Percentiles rank a stretch among this genome's conserved stretches.
Conservation (phyloP, 1,284 basidiomycete genomes). For the Mycosarcoma mackinlayi region DNA sequence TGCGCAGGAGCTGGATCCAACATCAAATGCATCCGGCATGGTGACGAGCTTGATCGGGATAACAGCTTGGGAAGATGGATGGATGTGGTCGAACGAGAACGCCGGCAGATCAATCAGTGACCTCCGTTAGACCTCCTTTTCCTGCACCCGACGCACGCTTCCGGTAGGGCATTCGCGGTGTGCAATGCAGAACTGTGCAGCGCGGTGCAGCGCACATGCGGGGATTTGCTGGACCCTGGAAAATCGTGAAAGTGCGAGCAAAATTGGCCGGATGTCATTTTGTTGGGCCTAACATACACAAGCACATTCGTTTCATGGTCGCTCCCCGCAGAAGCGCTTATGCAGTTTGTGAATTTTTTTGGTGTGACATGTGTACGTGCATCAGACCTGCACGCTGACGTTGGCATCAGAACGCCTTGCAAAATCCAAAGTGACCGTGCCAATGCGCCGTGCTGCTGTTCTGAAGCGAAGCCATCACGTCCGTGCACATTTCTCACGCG, state of each 20-base stretch:
- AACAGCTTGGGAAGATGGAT: neutral
- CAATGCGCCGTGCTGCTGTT: neutral
- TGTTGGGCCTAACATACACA: no score
- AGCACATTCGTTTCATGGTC: no score
- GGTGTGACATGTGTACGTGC: neutral
- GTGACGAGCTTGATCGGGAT: neutral
- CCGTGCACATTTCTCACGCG: neutral
- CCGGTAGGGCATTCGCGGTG: no score
- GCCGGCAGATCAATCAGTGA: no score
- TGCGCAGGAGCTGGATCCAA: conserved; percentile 18
- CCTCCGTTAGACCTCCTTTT: no score
- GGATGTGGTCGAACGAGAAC: conserved; percentile 2
- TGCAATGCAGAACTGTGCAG: no score
- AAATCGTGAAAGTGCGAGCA: no score
- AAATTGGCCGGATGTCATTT: no score
- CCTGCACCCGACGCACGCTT: conserved; percentile 9
- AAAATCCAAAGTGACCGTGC: neutral
- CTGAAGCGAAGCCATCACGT: neutral
- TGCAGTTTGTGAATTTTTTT: no score
- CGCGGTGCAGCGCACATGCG: conserved; percentile 15
- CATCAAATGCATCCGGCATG: conserved; percentile 32
- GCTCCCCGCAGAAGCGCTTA: no score
- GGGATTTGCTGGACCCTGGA: conserved; percentile 19
- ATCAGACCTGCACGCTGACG: conserved; percentile 34
- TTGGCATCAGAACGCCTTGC: conserved; percentile 17